Evolutionary conservation across 1,139 yeast genomes (phyloP), one percentile per base, ranked within the genome.

Genomic region (Saccharomycopsis crataegensis): DNA sequence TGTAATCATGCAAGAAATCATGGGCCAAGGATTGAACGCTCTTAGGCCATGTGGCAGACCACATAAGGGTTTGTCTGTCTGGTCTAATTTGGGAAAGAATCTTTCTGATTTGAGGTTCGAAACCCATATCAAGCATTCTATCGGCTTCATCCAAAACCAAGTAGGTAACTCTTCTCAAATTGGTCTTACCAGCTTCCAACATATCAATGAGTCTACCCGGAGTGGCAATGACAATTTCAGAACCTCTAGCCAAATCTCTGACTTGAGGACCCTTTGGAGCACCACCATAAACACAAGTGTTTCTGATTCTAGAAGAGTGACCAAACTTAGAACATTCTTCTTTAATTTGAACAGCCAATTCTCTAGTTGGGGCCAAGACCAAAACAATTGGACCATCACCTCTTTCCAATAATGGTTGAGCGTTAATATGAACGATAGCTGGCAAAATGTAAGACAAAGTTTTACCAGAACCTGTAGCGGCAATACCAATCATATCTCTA

Each of bases 1-100:
- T 91, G 65, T 93, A 95, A 68, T 93, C 96, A 59, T 80, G 74
- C 70, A 91, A 78, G 73, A 89, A 93, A 71, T 93, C 99, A 66
- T 85, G 79, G 61, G 98, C 94, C 68, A 93, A 79, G 62, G 82
- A 77, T 77, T 91, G 95, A 60, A 93, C 98, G 72, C 89, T 96
- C 79, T 90, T 90, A 67, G 99, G 99, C 99, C 99, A 93, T 55
- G 99, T 93, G 63, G 99, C 99, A 61, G 98, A 90, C 98, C 98
- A 93, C 97, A 93, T 88, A 68, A 93, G 80, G 58, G 99, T 93
- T 77, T 93, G 99, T 75, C 96, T 86, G 70, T 90, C 96, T 59
- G 96, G 96, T 75, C 96, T 84, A 68, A 89, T 89, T 77, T 88
- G 96, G 66, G 88, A 96, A 62, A 90, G 89, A 70, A 89, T 90